Base-by-base conservation (phyloP, 257 asterid genomes). In the Handroanthus guayacan region DNA sequence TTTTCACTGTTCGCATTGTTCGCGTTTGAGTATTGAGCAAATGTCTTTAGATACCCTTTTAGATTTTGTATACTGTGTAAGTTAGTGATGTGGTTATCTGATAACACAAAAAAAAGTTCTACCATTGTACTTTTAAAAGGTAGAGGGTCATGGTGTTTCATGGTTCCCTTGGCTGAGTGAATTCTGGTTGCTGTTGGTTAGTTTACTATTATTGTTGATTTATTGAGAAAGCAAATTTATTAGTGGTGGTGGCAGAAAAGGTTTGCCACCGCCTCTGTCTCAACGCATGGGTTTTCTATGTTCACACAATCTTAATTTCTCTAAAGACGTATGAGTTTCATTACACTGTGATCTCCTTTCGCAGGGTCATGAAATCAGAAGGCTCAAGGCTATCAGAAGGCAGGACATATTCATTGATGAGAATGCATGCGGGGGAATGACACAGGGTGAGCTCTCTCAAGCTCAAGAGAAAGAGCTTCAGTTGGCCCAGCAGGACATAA, bases 381-480 rank as follows among this genome's bases (percentile, higher is more conserved):
- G 83, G 87, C 83, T 78, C 52, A 84, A 78, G 86, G 89, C 90
- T 44, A 85, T 84, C 58, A 85, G 89, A 79, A 89, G 95, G 78
- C 92, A 82, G 80, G 89, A 82, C 62, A 72, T 95, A 79, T 91
- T 87, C 34, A 75, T 95, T 54, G 82, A 75, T 51, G 99, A 93
- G 84, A 78, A 72, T 77, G 81, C 79, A 41, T 80, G 82, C 39
- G 92, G 97, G 74, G 94, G 87, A 76, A 82, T 95, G 97, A 84
- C 90, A 41, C 75, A 43, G 5, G 79, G 61, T 44, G 97, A 91
- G 79, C 85, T 93, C 71, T 80, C 88, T 54, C 83, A 80, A 81
- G 98, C 97, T 78, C 89, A 80, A 84, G 89, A 84, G 55, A 86
- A 82, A 80, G 99, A 95, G 84, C 78, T 69, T 77, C 88, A 86